These are phyloP conservation scores for Mytilinidion resinicola DNA, from an alignment of 495 filamentous ascomycete genomes.

Conservation along the genomic window DNA sequence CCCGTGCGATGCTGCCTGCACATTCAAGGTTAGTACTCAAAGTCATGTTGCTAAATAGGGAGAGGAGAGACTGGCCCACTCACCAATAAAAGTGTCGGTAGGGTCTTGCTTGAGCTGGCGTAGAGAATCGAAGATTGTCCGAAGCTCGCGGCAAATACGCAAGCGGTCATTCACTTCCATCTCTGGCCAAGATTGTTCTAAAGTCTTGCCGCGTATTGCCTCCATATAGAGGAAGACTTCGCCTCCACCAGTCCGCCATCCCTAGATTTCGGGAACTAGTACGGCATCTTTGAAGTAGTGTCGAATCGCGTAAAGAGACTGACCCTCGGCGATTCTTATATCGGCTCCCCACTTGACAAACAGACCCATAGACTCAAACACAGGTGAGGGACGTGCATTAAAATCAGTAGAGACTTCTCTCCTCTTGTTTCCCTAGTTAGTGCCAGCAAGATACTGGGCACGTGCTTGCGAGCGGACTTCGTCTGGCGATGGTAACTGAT, in stretches of 20 bases:
- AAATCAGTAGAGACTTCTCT: conserved; percentile 11
- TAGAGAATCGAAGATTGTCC: conserved; percentile 26
- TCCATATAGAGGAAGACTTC: conserved; percentile 48
- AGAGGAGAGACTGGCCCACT: too few species aligned
- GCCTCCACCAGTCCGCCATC: conserved; percentile 40
- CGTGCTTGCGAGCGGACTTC: conserved; percentile 17
- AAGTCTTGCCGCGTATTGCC: conserved; percentile 37
- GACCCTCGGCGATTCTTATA: conserved; percentile 41
- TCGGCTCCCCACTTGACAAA: conserved; percentile 43
- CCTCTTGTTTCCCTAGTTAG: conserved; percentile 11
- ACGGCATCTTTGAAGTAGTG: conserved; percentile 32
- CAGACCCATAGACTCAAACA: conserved; percentile 37
- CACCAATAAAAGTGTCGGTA: conserved; percentile 34
- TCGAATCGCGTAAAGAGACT: conserved; percentile 41
- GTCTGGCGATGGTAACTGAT: too few species aligned
- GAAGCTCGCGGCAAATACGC: conserved; percentile 37
- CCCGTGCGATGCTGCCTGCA: conserved; percentile 27
- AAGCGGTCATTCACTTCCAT: conserved; percentile 34
- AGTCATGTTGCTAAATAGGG: neutral
- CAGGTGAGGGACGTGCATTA: conserved; percentile 28
- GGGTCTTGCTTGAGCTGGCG: conserved; percentile 36
- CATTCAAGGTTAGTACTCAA: conserved; percentile 1
- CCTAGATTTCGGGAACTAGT: conserved; percentile 45
- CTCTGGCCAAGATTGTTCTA: conserved; percentile 36
- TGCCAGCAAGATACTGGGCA: conserved; percentile 14